Base-by-base conservation (phyloP, 179 eudicot species). In the Beta corolliflora region DNA sequence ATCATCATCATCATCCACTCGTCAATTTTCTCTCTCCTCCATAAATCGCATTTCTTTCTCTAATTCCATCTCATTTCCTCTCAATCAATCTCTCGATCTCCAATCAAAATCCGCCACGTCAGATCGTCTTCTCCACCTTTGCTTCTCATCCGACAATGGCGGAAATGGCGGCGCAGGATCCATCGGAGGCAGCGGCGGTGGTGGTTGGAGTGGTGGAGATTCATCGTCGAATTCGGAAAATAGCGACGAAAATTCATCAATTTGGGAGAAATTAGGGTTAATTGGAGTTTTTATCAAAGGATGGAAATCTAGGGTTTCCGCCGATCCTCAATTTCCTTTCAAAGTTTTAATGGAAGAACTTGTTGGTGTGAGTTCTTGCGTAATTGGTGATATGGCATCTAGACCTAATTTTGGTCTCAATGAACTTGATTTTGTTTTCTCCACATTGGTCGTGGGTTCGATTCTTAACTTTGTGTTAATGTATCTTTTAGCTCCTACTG, bases 301-400 rank as follows among this genome's bases (percentile, higher is more conserved):
- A 15, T 93, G 97, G 97, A 87, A 85, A 85, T 89, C 93, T 0
- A 85, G 97, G 87, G 97, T 93, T 66, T 85, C 91, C 0, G 97
- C 97, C 0, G 97, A 93, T 82, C 96, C 96, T 19, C 96, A 93
- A 78, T 93, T 93, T 75, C 96, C 97, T 0, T 93, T 93, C 85
- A 92, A 93, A 81, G 97, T 92, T 36, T 73, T 92, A 0, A 92
- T 93, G 96, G 97, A 93, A 73, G 97, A 93, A 68, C 41, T 93
- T 7, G 96, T 93, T 0, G 96, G 96, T 6, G 94, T 92, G 4
- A 92, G 81, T 11, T 86, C 97, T 7, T 87, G 91, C 56, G 91
- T 90, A 3, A n/a, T 91, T 9, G 96, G 96, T 0, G 96, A 93
- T 84, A 93, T 93, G 97, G 97, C 97, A 0, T 89, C 93, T 1